A percentile compares a stretch with the other conserved stretches of the same genome.
Evolutionary conservation across 257 asterid genomes (phyloP).

Genomic region (Solanum peruvianum): DNA sequence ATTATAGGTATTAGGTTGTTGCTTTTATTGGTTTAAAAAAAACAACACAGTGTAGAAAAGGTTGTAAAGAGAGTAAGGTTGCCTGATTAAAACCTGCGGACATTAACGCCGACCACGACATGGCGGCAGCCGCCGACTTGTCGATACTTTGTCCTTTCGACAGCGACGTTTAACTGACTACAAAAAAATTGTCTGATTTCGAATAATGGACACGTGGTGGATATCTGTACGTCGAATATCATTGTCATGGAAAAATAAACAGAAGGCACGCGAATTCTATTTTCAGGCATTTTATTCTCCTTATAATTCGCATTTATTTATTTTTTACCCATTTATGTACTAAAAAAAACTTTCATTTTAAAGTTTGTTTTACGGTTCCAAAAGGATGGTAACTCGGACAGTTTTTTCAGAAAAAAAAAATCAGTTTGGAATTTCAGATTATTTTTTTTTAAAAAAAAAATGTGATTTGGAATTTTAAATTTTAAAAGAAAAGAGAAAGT

Average conservation of each 20-base stretch:
- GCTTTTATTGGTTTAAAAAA: neutral
- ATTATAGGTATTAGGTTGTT: neutral
- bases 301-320: neutral
- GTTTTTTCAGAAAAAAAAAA: too few relatives aligned
- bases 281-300: conserved; percentile 18
- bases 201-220: conserved; percentile 17
- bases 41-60: neutral
- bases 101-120: conserved; percentile 25
- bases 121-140: conserved; percentile 60
- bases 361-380: neutral
- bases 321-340: neutral
- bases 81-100: conserved; percentile 2
- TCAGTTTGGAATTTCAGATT: neutral
- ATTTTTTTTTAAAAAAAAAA: too few relatives aligned
- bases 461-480: neutral
- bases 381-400: neutral
- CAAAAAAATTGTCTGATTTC: neutral
- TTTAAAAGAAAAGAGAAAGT: too few relatives aligned
- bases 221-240: conserved; percentile 5
- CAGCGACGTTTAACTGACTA: conserved; percentile 34
- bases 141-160: conserved; percentile 16
- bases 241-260: conserved; percentile 1
- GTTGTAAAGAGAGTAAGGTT: neutral
- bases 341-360: neutral
- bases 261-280: conserved; percentile 50